These are phyloP conservation scores for Wallemia mellicola DNA, from an alignment of 1,284 basidiomycete species.

Conservation along the genomic window DNA sequence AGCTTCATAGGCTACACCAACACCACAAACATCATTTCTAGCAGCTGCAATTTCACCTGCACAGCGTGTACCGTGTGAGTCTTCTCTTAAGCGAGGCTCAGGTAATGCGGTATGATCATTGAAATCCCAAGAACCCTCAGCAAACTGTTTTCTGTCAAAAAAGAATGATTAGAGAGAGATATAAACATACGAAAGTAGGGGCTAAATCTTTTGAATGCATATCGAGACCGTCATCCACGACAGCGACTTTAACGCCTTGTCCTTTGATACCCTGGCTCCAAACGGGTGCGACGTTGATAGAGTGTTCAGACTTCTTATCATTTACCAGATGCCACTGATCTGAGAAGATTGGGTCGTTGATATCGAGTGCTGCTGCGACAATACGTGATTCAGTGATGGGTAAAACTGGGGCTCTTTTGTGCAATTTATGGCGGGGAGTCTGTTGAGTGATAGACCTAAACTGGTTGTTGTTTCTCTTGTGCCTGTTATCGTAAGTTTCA, in stretches of 20 bases:
- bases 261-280: conserved; percentile 71
- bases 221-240: conserved; percentile 91
- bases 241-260: conserved; percentile 51
- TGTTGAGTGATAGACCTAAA: conserved; percentile 13
- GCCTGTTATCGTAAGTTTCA: conserved; percentile 3
- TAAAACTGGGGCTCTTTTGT: background rate
- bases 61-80: conserved; percentile 91
- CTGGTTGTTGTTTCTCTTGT: background rate
- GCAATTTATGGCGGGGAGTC: conserved; percentile 14
- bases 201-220: conserved; percentile 60
- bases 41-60: conserved; percentile 91
- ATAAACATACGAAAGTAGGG: conserved; percentile 52
- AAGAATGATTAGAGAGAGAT: background rate
- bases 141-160: conserved; percentile 34
- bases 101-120: conserved; percentile 76
- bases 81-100: conserved; percentile 59
- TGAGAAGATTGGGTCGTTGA: conserved; percentile 60
- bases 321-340: conserved; percentile 84
- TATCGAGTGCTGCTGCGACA: conserved; percentile 23
- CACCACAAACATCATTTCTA: conserved; percentile 82
- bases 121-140: conserved; percentile 78
- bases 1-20: conserved; percentile 75
- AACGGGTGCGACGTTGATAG: conserved; percentile 55
- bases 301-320: conserved; percentile 36
- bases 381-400: conserved; percentile 24